Percentiles rank a stretch among this genome's conserved stretches.
Conservation (phyloP, 768 basidiomycete genomes). For the Suillus ampliporus region DNA sequence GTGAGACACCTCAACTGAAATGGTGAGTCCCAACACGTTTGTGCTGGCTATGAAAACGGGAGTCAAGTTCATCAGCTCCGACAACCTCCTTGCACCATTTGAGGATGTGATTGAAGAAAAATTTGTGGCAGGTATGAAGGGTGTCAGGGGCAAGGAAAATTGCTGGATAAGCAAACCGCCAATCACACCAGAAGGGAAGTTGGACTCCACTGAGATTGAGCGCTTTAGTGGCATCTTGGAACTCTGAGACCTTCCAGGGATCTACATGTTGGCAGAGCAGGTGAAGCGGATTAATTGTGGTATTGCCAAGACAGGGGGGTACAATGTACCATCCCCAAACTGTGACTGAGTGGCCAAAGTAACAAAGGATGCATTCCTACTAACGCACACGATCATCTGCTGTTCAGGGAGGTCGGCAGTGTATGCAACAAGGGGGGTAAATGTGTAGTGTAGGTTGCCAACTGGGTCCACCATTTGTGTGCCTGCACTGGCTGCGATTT, state of each 20-base stretch:
- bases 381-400: conserved; percentile 17
- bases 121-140: conserved; percentile 15
- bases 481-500: neutral
- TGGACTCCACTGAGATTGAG: conserved; percentile 15
- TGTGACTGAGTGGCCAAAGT: conserved; percentile 17
- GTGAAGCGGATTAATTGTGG: conserved; percentile 14
- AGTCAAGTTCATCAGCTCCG: conserved; percentile 40
- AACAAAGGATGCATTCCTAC: conserved; percentile 17
- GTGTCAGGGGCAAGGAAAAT: conserved; percentile 42
- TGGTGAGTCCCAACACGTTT: conserved; percentile 39
- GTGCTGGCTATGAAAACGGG: conserved; percentile 42
- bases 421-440: conserved; percentile 19
- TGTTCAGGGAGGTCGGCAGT: conserved; percentile 23
- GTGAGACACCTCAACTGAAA: conserved; percentile 45
- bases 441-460: conserved; percentile 8
- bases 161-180: conserved; percentile 36
- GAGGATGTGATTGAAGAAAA: too few relatives aligned
- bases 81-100: conserved; percentile 44
- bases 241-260: conserved; percentile 33
- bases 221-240: conserved; percentile 26
- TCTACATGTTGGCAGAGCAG: conserved; percentile 9
- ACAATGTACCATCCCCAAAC: conserved; percentile 16
- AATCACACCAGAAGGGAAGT: conserved; percentile 45
- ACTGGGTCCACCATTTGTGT: conserved; percentile 28
- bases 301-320: neutral